Percentiles rank a stretch among this genome's conserved stretches.
phyloP scores from a whole-genome alignment of 768 basidiomycete genomes.

The Termitomyces sp. region DNA sequence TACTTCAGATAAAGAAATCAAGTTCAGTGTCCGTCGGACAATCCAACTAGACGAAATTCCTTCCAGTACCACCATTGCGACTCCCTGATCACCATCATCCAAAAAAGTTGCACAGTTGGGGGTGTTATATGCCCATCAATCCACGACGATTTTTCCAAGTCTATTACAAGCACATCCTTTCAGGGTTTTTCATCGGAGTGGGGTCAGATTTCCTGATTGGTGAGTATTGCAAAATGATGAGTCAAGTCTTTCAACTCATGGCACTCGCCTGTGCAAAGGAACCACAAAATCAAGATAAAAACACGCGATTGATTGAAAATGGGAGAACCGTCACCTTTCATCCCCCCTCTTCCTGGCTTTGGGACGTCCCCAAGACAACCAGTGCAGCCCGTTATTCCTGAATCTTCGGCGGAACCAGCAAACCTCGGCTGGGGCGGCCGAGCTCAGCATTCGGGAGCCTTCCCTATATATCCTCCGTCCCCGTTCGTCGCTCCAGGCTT shows the following conservation, averaged over 20 bases:
- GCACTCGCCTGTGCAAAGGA: not conserved
- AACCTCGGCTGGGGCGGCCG: not conserved
- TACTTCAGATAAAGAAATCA: not conserved
- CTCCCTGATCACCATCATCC: not conserved
- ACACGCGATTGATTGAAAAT: not conserved
- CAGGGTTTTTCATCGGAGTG: not conserved
- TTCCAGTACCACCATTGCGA: not conserved
- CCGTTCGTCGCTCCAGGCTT: not conserved
- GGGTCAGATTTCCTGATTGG: not conserved
- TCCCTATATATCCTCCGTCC: not conserved
- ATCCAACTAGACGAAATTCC: not conserved
- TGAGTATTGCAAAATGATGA: not conserved
- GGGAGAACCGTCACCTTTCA: not conserved
- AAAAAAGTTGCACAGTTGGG: not conserved
- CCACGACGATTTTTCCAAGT: not conserved
- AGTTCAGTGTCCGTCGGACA: not conserved
- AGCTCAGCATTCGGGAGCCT: slow-evolving; percentile 1
- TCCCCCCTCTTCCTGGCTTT: not conserved
- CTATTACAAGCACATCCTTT: not conserved
- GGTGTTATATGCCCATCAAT: not conserved
- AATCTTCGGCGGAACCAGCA: not conserved
- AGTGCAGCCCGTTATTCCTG: slow-evolving; percentile 3
- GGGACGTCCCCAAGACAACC: not conserved
- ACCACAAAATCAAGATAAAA: not conserved
- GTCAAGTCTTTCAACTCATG: not conserved